Percentiles rank a stretch among this genome's conserved stretches.
phyloP scores from a whole-genome alignment of 202 grass and related monocot species.

The Zizania palustris region DNA sequence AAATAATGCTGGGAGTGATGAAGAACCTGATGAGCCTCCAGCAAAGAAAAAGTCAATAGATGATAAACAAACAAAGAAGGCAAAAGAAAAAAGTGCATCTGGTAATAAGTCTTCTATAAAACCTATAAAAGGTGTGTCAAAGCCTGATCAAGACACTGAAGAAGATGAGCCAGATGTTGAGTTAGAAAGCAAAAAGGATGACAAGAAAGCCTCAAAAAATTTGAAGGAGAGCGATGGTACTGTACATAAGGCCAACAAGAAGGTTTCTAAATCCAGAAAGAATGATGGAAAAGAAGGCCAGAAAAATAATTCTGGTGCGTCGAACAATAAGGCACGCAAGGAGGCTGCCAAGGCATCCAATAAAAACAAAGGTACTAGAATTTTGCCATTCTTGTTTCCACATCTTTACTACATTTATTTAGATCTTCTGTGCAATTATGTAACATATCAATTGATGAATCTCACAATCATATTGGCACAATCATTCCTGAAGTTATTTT shows the following conservation, averaged over 20 bases:
- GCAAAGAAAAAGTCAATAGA: constrained; percentile 50
- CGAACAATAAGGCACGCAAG: constrained; percentile 39
- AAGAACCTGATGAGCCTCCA: constrained; percentile 59
- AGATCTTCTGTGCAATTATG: neutral
- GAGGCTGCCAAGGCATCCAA: constrained; percentile 45
- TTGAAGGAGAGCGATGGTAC: constrained; percentile 42
- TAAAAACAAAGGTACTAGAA: constrained; percentile 72
- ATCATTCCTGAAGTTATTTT: neutral
- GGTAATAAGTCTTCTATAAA: constrained; percentile 51
- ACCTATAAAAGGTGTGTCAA: constrained; percentile 40
- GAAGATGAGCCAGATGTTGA: constrained; percentile 47
- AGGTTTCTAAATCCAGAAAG: constrained; percentile 59
- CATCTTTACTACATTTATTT: neutral
- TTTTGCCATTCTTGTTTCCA: neutral
- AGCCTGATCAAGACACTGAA: constrained; percentile 36
- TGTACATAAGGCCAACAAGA: constrained; percentile 52
- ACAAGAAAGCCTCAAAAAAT: constrained; percentile 46
- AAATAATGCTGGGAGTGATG: constrained; percentile 54
- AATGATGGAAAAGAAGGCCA: constrained; percentile 55
- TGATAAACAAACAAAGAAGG: constrained; percentile 50
- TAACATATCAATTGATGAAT: neutral
- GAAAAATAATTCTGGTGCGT: constrained; percentile 46
- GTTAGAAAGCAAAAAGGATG: constrained; percentile 45
- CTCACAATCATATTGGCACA: neutral
- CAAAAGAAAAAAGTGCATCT: constrained; percentile 51